Conservation (phyloP, 768 basidiomycete genomes). For the Pleurotus djamor region DNA sequence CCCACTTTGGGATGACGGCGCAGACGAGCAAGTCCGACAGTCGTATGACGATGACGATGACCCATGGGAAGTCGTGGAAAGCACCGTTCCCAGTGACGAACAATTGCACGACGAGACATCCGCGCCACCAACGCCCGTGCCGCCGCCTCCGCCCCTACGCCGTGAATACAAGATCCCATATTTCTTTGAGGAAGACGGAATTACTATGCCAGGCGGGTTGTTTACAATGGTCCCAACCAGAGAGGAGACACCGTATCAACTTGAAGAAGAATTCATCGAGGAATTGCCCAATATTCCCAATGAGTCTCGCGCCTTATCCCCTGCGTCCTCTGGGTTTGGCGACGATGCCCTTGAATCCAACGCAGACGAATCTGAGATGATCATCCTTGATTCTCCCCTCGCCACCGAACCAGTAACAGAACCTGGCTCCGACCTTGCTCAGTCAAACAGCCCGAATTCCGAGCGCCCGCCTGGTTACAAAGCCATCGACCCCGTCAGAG, state of each 20-base stretch:
- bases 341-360: neutral
- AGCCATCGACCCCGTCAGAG: neutral
- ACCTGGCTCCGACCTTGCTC: neutral
- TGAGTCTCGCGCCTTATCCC: neutral
- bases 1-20: neutral
- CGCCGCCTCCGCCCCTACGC: neutral
- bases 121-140: neutral
- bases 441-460: neutral
- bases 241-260: neutral
- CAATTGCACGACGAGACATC: neutral
- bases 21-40: neutral
- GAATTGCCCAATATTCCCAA: neutral
- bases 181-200: slow-evolving; percentile 4
- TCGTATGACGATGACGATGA: slow-evolving; percentile 1
- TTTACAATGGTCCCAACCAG: slow-evolving; percentile 5
- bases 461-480: neutral
- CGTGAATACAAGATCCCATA: neutral
- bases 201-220: slow-evolving; percentile 3
- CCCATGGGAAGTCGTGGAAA: neutral
- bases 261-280: neutral
- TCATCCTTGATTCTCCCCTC: neutral
- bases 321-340: neutral
- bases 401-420: neutral
- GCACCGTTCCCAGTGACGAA: neutral
- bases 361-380: neutral